Conservation (phyloP, 306 rosid genomes). For the Mimosa pudica region DNA sequence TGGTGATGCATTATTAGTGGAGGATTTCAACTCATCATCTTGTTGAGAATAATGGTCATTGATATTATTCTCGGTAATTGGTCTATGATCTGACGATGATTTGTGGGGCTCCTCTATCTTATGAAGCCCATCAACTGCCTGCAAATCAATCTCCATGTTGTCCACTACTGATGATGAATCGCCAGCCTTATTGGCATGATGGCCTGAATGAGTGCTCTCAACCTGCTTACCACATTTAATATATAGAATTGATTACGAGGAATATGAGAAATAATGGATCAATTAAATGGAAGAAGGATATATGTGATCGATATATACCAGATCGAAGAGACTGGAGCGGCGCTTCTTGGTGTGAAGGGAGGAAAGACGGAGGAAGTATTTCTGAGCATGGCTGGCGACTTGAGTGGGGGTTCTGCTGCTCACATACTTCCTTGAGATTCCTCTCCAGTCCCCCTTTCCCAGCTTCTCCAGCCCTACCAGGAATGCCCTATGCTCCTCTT, state of each 20-base stretch:
- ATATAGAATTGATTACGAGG: too few species aligned
- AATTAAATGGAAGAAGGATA: neutral
- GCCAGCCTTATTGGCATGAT: slow-evolving; percentile 14
- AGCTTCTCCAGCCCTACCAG: slow-evolving; percentile 73
- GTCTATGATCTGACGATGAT: slow-evolving; percentile 18
- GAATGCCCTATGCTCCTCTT: slow-evolving; percentile 72
- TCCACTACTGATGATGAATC: neutral
- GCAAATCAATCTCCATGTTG: slow-evolving; percentile 21
- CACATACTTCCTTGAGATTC: slow-evolving; percentile 65
- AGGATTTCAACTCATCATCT: slow-evolving; percentile 37
- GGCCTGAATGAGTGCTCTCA: slow-evolving; percentile 31
- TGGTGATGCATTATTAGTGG: slow-evolving; percentile 8
- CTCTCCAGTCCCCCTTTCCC: slow-evolving; percentile 85
- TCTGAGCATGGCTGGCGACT: slow-evolving; percentile 87
- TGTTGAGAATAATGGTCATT: neutral
- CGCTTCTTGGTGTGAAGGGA: slow-evolving; percentile 59
- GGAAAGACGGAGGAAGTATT: slow-evolving; percentile 63
- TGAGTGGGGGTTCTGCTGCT: slow-evolving; percentile 80
- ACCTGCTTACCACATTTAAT: slow-evolving; percentile 35
- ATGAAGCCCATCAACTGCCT: neutral
- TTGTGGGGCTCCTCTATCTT: slow-evolving; percentile 20
- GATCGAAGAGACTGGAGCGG: slow-evolving; percentile 74
- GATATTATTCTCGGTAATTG: neutral
- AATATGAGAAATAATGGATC: neutral
- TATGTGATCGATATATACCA: slow-evolving; percentile 30